A percentile compares a stretch with the other conserved stretches of the same genome.
Conservation (phyloP, 78 protist genomes). For the Mastigamoeba balamuthi region DNA sequence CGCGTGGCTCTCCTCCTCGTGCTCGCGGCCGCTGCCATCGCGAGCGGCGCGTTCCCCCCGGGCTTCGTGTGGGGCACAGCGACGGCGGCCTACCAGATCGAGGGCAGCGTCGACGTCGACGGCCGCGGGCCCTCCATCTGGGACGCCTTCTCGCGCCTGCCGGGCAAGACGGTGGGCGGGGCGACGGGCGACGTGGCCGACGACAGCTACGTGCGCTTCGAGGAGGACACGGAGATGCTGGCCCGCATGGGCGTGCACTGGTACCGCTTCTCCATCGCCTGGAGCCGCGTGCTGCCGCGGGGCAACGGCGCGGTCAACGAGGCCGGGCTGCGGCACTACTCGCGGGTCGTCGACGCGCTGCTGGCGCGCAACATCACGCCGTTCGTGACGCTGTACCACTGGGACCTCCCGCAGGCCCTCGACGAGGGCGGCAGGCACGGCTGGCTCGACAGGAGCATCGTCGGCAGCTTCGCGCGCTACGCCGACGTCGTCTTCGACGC, state of each 20-base stretch:
- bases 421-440: not conserved
- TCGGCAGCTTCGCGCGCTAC: conserved; percentile 21
- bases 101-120: not conserved
- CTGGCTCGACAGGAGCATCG: not conserved
- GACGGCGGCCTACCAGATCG: not conserved
- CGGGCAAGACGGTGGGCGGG: conserved; percentile 11
- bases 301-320: conserved; percentile 3
- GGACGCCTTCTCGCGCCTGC: conserved; percentile 1
- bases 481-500: conserved; percentile 13
- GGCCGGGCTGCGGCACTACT: conserved; percentile 19
- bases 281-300: conserved; percentile 39
- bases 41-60: not conserved
- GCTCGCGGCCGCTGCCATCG: too few species aligned
- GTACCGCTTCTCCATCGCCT: conserved; percentile 41
- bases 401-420: conserved; percentile 63
- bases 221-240: conserved; percentile 14
- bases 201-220: conserved; percentile 24
- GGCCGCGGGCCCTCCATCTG: not conserved
- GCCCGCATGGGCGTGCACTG: conserved; percentile 3
- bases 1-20: too few species aligned
- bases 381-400: conserved; percentile 53
- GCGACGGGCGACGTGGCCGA: conserved; percentile 50
- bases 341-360: conserved; percentile 16
- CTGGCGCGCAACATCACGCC: conserved; percentile 14
- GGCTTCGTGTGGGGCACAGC: conserved; percentile 4